A percentile compares a stretch with the other conserved stretches of the same genome.
Evolutionary conservation across 306 rosid species (phyloP).

Genomic region (Aeschynomene evenia): DNA sequence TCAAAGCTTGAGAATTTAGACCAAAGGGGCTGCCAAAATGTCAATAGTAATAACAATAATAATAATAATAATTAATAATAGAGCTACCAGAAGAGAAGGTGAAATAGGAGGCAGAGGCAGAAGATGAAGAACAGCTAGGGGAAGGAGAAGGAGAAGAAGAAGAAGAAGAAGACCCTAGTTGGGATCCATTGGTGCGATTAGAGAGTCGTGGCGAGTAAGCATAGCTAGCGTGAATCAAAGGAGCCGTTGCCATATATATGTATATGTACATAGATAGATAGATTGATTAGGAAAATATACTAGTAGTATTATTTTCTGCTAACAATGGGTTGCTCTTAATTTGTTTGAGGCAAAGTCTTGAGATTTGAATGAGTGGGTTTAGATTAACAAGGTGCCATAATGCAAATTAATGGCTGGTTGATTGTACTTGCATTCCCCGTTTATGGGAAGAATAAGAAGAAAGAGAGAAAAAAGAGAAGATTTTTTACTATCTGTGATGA

Average conservation of each 20-base stretch:
- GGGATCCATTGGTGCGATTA: conserved; percentile 15
- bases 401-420: not conserved
- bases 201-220: conserved; percentile 8
- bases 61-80: not conserved
- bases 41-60: not conserved
- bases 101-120: conserved; percentile 2
- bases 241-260: conserved; percentile 18
- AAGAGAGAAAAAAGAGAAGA: not conserved
- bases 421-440: not conserved
- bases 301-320: not conserved
- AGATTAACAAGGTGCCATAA: not conserved
- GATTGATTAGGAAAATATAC: not conserved
- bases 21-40: not conserved
- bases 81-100: conserved; percentile 27
- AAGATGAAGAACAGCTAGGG: conserved; percentile 25
- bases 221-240: conserved; percentile 19
- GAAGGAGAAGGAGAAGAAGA: conserved; percentile 25
- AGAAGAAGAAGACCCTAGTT: not conserved
- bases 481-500: not conserved
- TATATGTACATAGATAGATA: not conserved
- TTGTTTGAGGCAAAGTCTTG: not conserved
- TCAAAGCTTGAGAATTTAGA: conserved; percentile 1
- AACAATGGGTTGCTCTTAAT: not conserved
- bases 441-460: not conserved
- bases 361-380: not conserved